phyloP scores from a whole-genome alignment of 176 grass and related monocot species.

The Oryza coarctata region DNA sequence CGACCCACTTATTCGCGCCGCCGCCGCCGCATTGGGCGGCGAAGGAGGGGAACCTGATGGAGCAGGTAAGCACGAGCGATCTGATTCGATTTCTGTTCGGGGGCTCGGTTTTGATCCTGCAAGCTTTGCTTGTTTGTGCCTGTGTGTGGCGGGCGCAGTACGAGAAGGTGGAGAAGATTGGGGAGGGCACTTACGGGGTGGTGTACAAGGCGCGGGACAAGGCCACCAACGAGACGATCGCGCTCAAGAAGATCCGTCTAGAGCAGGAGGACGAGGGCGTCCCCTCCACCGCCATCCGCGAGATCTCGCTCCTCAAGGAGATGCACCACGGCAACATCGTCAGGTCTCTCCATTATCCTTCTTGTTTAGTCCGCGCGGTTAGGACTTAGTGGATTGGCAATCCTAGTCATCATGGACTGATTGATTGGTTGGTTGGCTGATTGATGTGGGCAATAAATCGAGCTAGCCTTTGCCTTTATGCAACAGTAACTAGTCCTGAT shows the following conservation, averaged over 20 bases:
- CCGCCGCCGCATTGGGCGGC: slow-evolving; percentile 26
- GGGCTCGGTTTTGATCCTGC: background rate
- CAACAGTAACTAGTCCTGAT: slow-evolving; percentile 21
- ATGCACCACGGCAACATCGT: slow-evolving; percentile 95
- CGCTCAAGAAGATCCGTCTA: slow-evolving; percentile 95
- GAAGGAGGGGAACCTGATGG: slow-evolving; percentile 41
- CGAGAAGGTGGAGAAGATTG: slow-evolving; percentile 97
- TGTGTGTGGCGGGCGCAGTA: slow-evolving; percentile 43
- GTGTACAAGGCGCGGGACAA: slow-evolving; percentile 88
- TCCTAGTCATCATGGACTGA: background rate
- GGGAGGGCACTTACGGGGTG: slow-evolving; percentile 95
- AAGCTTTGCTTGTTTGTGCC: background rate
- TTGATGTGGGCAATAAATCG: background rate
- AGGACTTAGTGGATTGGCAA: background rate
- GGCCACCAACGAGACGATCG: slow-evolving; percentile 87
- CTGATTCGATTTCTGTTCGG: background rate
- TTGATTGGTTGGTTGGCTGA: background rate
- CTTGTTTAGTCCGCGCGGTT: background rate
- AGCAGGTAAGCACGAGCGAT: slow-evolving; percentile 66
- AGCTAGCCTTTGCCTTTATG: slow-evolving; percentile 22
- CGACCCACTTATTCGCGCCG: background rate
- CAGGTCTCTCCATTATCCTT: slow-evolving; percentile 43
- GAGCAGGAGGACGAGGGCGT: slow-evolving; percentile 97
- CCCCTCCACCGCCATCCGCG: slow-evolving; percentile 88
- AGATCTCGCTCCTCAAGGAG: slow-evolving; percentile 97